Percentiles rank a stretch among this genome's conserved stretches.
phyloP scores from a whole-genome alignment of 1,284 basidiomycete species.

The Moesziomyces sp. region DNA sequence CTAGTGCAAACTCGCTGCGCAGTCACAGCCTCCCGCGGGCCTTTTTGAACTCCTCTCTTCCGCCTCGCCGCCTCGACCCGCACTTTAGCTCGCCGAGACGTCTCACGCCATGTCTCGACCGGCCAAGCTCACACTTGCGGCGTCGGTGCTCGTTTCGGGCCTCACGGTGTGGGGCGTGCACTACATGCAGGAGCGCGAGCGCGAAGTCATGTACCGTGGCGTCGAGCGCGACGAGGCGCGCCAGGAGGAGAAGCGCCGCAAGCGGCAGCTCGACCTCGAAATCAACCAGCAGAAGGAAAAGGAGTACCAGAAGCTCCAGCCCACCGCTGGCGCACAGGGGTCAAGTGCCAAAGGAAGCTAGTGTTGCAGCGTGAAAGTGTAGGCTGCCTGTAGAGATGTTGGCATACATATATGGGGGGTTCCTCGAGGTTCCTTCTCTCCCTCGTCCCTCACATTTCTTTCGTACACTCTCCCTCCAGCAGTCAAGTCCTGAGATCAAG shows the following conservation, averaged over 20 bases:
- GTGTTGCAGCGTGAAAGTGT: too few relatives aligned
- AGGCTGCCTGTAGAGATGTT: too few relatives aligned
- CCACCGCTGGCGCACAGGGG: constrained; percentile 31
- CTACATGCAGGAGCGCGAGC: constrained; percentile 84
- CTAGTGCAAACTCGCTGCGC: too few relatives aligned
- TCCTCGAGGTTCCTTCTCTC: too few relatives aligned
- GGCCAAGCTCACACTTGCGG: constrained; percentile 80
- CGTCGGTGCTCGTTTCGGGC: constrained; percentile 76
- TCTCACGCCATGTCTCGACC: constrained; percentile 76
- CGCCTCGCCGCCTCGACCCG: constrained; percentile 3
- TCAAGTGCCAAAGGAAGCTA: too few relatives aligned
- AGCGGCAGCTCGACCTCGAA: constrained; percentile 54
- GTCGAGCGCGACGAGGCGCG: constrained; percentile 63
- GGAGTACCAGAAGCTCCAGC: constrained; percentile 57
- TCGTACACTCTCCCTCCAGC: too few relatives aligned
- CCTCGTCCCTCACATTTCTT: too few relatives aligned
- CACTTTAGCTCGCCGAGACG: constrained; percentile 64
- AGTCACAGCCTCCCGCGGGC: too few relatives aligned
- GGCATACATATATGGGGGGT: too few relatives aligned
- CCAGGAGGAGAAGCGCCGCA: constrained; percentile 55
- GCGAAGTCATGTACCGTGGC: constrained; percentile 71
- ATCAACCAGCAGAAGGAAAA: constrained; percentile 56
- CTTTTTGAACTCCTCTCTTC: not conserved
- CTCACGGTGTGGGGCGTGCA: constrained; percentile 91
- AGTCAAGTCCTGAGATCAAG: too few relatives aligned